phyloP scores from a whole-genome alignment of 2,329 filamentous ascomycete genomes.

The Diaporthe caulivora region DNA sequence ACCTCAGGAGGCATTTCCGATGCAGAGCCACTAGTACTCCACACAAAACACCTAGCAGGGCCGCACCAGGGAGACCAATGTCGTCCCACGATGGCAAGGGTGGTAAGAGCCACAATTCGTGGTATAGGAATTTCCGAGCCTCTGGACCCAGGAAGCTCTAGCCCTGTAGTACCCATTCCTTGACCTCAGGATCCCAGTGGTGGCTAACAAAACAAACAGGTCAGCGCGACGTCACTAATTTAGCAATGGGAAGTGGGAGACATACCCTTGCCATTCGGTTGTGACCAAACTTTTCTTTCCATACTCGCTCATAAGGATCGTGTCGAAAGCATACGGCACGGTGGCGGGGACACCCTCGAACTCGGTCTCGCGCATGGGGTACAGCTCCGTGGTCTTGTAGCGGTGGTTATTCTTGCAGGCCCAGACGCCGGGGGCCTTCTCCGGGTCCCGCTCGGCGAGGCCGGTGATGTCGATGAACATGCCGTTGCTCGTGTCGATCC shows the following conservation, averaged over 20 bases:
- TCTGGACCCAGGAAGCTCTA: not conserved
- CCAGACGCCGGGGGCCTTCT: slow-evolving; percentile 73
- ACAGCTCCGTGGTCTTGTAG: slow-evolving; percentile 79
- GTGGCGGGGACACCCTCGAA: slow-evolving; percentile 81
- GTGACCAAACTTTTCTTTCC: slow-evolving; percentile 69
- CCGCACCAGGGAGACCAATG: not conserved
- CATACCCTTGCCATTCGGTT: slow-evolving; percentile 73
- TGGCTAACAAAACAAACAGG: slow-evolving; percentile 60
- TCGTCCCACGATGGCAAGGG: not conserved
- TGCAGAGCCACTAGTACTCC: not conserved
- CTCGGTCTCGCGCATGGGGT: slow-evolving; percentile 78
- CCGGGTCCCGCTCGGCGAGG: slow-evolving; percentile 74
- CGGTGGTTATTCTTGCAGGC: slow-evolving; percentile 85
- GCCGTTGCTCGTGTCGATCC: slow-evolving; percentile 82
- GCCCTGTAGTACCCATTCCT: slow-evolving; percentile 68
- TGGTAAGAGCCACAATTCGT: not conserved
- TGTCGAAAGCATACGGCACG: slow-evolving; percentile 78
- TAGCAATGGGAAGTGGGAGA: slow-evolving; percentile 40
- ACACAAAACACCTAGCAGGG: not conserved
- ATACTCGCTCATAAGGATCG: slow-evolving; percentile 76
- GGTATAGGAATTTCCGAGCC: not conserved
- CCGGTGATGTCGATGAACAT: slow-evolving; percentile 89
- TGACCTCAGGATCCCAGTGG: slow-evolving; percentile 67
- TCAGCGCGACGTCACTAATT: slow-evolving; percentile 38
- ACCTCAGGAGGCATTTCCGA: not conserved